Conservation (phyloP, 1,284 basidiomycete genomes). For the Anthracocystis setariae region DNA sequence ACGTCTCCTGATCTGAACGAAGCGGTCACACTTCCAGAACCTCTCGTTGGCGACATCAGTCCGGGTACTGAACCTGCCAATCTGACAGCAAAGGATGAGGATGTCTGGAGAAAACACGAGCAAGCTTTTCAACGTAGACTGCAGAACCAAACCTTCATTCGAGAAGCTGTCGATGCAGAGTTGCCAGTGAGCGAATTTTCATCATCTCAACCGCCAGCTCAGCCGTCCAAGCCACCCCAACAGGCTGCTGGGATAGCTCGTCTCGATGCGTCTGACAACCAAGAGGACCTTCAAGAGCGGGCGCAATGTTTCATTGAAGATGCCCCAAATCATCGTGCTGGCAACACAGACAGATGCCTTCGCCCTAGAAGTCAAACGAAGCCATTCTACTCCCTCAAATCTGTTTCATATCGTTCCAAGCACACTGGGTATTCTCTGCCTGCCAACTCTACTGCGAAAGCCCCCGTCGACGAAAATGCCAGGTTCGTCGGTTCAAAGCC, state of each 20-base stretch:
- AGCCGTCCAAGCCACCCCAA: background rate
- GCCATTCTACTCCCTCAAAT: constrained; percentile 11
- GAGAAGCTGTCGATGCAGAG: constrained; percentile 14
- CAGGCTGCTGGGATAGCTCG: background rate
- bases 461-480: background rate
- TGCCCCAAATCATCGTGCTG: background rate
- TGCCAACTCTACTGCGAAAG: background rate
- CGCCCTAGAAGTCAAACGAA: constrained; percentile 3
- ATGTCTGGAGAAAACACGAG: constrained; percentile 49
- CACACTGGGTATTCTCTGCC: background rate
- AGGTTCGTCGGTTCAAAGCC: background rate
- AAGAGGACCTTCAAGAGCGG: background rate
- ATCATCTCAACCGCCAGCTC: constrained; percentile 1
- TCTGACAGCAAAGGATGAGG: constrained; percentile 36
- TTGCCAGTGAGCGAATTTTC: constrained; percentile 7
- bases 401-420: background rate
- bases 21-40: background rate
- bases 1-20: constrained; percentile 2
- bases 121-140: constrained; percentile 42
- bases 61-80: constrained; percentile 5
- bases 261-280: background rate
- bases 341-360: constrained; percentile 4
- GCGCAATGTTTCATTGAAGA: constrained; percentile 24
- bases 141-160: constrained; percentile 24
- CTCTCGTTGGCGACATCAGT: background rate